Evolutionary conservation across 2,329 filamentous ascomycete species (phyloP).

Genomic region (Sclerotinia spermophila): DNA sequence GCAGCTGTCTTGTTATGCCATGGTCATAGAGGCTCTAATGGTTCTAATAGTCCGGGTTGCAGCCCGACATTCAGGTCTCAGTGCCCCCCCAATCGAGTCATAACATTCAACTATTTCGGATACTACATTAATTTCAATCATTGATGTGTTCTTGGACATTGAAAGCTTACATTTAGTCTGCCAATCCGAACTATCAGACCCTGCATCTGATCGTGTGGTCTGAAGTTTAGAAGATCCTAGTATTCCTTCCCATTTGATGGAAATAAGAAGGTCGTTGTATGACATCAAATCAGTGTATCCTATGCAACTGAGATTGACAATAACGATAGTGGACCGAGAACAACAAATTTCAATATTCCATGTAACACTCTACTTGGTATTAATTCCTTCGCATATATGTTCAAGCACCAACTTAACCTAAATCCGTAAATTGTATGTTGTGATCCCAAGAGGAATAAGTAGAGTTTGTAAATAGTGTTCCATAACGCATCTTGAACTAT

Average conservation of each 20-base stretch:
- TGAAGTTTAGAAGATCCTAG: background rate
- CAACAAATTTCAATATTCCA: background rate
- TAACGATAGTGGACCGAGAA: background rate
- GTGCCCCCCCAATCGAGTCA: background rate
- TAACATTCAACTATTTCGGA: background rate
- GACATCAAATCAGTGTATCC: background rate
- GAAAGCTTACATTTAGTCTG: background rate
- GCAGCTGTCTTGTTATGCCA: background rate
- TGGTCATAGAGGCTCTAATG: background rate
- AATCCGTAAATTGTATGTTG: background rate
- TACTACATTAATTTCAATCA: background rate
- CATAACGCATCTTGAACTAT: background rate
- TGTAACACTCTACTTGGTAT: background rate
- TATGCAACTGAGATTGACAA: background rate
- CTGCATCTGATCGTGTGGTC: background rate
- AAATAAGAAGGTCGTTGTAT: background rate
- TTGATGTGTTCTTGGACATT: background rate
- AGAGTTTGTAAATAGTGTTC: background rate
- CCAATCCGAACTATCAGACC: accelerated
- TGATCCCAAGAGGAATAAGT: background rate
- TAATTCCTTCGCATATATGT: background rate
- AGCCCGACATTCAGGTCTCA: background rate
- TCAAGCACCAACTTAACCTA: background rate
- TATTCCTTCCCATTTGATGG: background rate
- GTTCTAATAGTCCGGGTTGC: background rate